Percentiles rank a stretch among this genome's conserved stretches.
phyloP scores from a whole-genome alignment of 306 rosid genomes.

The Corylus avellana region DNA sequence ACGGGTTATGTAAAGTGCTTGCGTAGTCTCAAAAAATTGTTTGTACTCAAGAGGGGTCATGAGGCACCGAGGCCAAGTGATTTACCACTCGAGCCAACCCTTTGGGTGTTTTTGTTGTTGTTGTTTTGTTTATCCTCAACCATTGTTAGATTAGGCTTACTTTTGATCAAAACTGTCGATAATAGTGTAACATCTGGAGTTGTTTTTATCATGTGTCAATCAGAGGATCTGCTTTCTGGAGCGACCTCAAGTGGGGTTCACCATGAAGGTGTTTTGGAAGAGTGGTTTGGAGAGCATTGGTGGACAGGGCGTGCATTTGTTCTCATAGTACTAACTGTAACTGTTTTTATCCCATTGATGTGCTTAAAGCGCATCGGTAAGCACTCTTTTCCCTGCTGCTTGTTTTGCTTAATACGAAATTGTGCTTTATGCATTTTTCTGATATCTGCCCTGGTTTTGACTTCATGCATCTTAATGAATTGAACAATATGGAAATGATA shows the following conservation, averaged over 20 bases:
- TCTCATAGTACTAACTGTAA: slow-evolving; percentile 31
- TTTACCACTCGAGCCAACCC: too few relatives aligned
- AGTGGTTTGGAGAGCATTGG: slow-evolving; percentile 51
- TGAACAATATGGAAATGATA: too few relatives aligned
- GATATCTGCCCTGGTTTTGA: too few relatives aligned
- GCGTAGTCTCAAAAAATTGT: too few relatives aligned
- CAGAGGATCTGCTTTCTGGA: slow-evolving; percentile 48
- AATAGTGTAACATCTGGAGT: background rate
- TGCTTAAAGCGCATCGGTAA: slow-evolving; percentile 42
- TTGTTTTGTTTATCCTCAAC: background rate
- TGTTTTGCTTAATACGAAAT: too few relatives aligned
- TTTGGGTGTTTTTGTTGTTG: background rate
- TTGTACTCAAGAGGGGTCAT: too few relatives aligned
- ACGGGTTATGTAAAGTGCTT: too few relatives aligned
- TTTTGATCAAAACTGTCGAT: background rate
- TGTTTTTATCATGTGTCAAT: background rate
- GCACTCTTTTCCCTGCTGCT: background rate
- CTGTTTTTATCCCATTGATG: slow-evolving; percentile 36
- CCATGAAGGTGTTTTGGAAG: slow-evolving; percentile 44
- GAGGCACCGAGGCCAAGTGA: too few relatives aligned
- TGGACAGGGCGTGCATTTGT: slow-evolving; percentile 46
- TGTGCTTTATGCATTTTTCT: too few relatives aligned
- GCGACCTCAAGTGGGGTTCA: slow-evolving; percentile 34
- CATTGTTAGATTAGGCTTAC: background rate
- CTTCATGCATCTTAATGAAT: too few relatives aligned